Evolutionary conservation across 2,329 filamentous ascomycete genomes (phyloP).

Genomic region (Ilyonectria robusta): DNA sequence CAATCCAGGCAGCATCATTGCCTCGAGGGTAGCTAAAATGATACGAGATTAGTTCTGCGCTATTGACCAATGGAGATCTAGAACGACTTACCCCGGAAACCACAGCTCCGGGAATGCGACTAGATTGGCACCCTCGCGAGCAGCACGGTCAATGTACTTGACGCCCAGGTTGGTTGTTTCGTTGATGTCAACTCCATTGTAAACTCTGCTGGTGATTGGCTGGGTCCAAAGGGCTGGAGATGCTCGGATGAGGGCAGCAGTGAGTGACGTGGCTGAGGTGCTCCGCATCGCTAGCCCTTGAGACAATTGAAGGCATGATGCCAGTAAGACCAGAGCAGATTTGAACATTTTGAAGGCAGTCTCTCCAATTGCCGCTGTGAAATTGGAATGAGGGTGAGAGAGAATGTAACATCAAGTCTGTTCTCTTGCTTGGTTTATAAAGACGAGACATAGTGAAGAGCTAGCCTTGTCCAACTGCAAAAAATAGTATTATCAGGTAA

Average conservation of each 20-base stretch:
- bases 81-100: conserved; percentile 11
- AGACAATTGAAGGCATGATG: not conserved
- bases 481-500: not conserved
- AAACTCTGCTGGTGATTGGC: conserved; percentile 15
- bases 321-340: not conserved
- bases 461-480: not conserved
- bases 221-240: conserved; percentile 18
- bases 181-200: conserved; percentile 14
- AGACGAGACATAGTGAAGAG: not conserved
- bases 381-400: not conserved
- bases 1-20: conserved; percentile 17
- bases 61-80: not conserved
- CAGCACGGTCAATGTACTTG: conserved; percentile 14
- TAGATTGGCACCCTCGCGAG: conserved; percentile 10
- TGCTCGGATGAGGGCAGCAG: conserved; percentile 12
- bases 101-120: conserved; percentile 15
- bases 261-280: not conserved
- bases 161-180: conserved; percentile 9
- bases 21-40: conserved; percentile 7
- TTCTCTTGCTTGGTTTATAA: not conserved
- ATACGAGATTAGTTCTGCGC: not conserved
- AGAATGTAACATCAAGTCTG: not conserved
- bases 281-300: not conserved
- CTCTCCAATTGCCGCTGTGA: not conserved
- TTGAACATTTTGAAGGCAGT: not conserved